These are phyloP conservation scores for Desmodesmus armatus DNA, from an alignment of 139 green algal genomes.

Conservation along the genomic window DNA sequence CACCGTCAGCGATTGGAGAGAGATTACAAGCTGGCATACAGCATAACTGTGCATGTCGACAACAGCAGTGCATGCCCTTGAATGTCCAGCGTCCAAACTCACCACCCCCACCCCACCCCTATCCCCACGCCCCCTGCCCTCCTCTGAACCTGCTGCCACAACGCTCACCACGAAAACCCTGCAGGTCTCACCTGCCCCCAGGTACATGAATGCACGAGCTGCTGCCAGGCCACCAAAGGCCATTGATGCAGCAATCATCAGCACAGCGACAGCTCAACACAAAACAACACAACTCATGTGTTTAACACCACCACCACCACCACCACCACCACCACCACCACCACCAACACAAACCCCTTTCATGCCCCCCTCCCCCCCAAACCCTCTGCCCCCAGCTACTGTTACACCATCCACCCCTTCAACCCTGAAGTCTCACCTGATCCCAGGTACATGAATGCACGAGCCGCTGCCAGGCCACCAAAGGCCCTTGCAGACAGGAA, in stretches of 20 bases:
- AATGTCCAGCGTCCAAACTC: too few species aligned
- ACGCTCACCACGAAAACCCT: neutral
- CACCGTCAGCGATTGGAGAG: neutral
- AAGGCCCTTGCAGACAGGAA: neutral
- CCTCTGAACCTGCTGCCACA: neutral
- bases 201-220: neutral
- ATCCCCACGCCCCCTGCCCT: neutral
- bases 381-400: neutral
- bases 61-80: neutral
- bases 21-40: neutral
- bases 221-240: neutral
- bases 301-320: neutral
- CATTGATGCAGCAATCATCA: too few species aligned
- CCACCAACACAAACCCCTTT: neutral
- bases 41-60: neutral
- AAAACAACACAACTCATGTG: too few species aligned
- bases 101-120: neutral
- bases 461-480: neutral
- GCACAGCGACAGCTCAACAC: too few species aligned
- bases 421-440: neutral
- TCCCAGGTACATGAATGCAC: constrained; percentile 4
- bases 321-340: neutral
- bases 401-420: neutral
- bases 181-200: neutral
- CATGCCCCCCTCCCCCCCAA: neutral